Base-by-base conservation (phyloP, 2,329 filamentous ascomycete species). In the Verticillium zaregamsianum region DNA sequence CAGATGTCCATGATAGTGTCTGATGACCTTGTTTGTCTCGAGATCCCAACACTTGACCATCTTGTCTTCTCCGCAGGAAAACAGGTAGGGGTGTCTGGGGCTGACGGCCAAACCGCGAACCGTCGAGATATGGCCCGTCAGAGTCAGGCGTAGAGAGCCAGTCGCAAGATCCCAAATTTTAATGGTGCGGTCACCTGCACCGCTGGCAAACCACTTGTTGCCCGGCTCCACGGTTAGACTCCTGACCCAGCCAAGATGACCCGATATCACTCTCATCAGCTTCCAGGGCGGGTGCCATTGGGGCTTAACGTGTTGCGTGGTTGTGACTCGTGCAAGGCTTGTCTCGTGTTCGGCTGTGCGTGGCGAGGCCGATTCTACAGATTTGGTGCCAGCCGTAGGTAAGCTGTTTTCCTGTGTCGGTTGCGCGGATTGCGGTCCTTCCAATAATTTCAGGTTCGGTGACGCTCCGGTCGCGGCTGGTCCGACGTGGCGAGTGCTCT, bases 31-130 rank as follows among this genome's bases (percentile, higher is more conserved):
- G 80, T 99, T 99, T n/a, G 94, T 97, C 77, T 99, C 95, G 67
- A 99, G 80, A 79, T 99, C 95, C 95, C 95, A 99, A 79, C 95
- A 99, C 78, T 99, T 99, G 65, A 99, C 95, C 93, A 97, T 97
- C 81, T 99, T 99, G 75, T 99, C 95, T 77, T 99, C 95, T 62
- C 92, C 96, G 71, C 95, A 99, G 12, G 93, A 97, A 77, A 99
- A 99, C 11, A 99, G 84, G 72, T 99, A 99, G 0, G 95, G 96
- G 77, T 99, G 95, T 56, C 95, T 83, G 17, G 93, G 91, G 23
- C 92, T 97, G 8, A 99, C 92, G 0, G 94, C 95, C 57, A 99
- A 83, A 2, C 95, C 95, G 59, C 93, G 88, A 1, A 97, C 93
- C 5, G 92, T 96, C 57, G 92, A 96, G 70, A 97, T 97, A 76